Base-by-base conservation (phyloP, 768 basidiomycete species). In the Boletus barrowsii region DNA sequence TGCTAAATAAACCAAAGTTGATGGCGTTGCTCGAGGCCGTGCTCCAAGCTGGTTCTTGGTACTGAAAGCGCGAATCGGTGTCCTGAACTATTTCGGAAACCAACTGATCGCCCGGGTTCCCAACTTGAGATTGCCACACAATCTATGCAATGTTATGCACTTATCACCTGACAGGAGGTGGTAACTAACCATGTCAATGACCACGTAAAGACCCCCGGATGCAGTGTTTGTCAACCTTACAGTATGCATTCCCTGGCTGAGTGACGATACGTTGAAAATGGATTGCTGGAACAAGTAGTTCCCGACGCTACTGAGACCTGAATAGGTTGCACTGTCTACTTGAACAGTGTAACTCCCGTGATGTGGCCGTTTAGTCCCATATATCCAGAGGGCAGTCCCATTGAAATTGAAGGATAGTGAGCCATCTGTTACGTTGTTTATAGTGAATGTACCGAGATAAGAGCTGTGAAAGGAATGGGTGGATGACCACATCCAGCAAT, bases 321-420 rank as follows among this genome's bases (percentile, higher is more conserved):
- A 50, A 42, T 64, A 74, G 30, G 51, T 55, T 10, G 45, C 57
- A 26, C 66, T 53, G 64, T 83, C 80, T 1, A 82, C 62, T 32
- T 66, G 63, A 37, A 82, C 72, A 33, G 68, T 67, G 58, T 73
- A 83, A 11, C 49, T 59, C 0, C 82, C 80, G 58, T 81, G 78
- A 49, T 79, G 78, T 7, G 51, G 40, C 24, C 80, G 72, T 49
- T 78, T 77, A 3, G 79, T 75, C 9, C 83, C 83, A 53, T 74
- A 83, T 10, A 83, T 62, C 67, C 74, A 73, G 18, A 83, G 62
- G 6, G 70, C 74, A 11, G 75, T 79, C 15, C 82, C 82, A 41
- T 77, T 77, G 69, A 82, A 83, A 24, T 62, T 53, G 58, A 82
- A 75, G 0, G 69, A 71, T 7, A 68, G 72, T 24, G 57, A 58